These are phyloP conservation scores for Penicillium sp. DNA, from an alignment of 2,329 filamentous ascomycete species.

Conservation along the genomic window DNA sequence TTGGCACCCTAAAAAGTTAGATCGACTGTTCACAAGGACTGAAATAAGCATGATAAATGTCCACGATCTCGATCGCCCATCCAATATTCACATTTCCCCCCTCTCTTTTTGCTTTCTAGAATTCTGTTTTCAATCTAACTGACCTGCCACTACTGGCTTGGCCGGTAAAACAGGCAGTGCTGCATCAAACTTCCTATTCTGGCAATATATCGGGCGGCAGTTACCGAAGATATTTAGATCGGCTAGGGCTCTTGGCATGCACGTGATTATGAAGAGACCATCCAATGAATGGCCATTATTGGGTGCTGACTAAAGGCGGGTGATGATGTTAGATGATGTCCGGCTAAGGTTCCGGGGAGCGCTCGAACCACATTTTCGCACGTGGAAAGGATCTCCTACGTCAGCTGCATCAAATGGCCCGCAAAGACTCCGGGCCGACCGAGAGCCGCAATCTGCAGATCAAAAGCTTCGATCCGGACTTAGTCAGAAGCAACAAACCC, in stretches of 20 bases:
- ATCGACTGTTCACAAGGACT: too few species aligned
- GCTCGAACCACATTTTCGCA: not conserved
- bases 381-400: not conserved
- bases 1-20: too few species aligned
- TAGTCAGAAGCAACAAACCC: not conserved
- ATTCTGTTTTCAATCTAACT: too few species aligned
- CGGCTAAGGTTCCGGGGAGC: not conserved
- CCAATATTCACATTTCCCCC: too few species aligned
- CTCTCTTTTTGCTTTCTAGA: too few species aligned
- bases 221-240: too few species aligned
- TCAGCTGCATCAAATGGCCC: not conserved
- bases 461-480: not conserved
- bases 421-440: not conserved
- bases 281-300: too few species aligned
- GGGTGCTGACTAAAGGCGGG: not conserved
- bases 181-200: not conserved
- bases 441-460: not conserved
- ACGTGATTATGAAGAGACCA: not conserved
- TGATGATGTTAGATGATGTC: too few species aligned
- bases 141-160: not conserved
- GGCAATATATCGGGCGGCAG: not conserved
- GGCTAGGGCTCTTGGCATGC: not conserved
- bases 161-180: not conserved
- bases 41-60: too few species aligned
- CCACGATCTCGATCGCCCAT: too few species aligned